A percentile compares a stretch with the other conserved stretches of the same genome.
Conservation (phyloP, 768 basidiomycete genomes). For the Hydnomerulius pinastri region DNA sequence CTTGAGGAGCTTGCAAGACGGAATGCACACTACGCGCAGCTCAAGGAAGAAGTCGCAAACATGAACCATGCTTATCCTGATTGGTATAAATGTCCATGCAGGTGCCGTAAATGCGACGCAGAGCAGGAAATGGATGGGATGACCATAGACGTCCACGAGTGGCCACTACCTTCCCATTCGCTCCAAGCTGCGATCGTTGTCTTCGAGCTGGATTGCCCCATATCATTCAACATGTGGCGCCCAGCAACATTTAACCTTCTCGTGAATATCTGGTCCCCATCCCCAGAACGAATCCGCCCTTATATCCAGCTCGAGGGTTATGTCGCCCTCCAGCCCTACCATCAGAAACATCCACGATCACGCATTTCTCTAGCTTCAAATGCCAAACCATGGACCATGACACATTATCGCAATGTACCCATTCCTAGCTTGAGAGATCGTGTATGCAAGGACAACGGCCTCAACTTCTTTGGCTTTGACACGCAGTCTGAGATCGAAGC, state of each 20-base stretch:
- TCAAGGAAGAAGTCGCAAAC: not conserved
- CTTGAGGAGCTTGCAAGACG: constrained; percentile 20
- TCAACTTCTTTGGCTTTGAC: constrained; percentile 30
- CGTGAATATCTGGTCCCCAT: constrained; percentile 29
- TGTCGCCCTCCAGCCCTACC: not conserved
- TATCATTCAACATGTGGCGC: constrained; percentile 40
- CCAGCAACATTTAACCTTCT: constrained; percentile 35
- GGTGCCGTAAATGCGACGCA: constrained; percentile 30
- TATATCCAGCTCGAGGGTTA: constrained; percentile 7
- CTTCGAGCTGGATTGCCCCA: constrained; percentile 41
- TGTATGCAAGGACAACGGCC: constrained; percentile 33
- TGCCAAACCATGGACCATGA: not conserved
- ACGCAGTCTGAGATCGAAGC: constrained; percentile 11
- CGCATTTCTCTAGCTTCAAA: constrained; percentile 8
- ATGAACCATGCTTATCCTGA: not conserved
- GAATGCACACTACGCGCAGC: constrained; percentile 9
- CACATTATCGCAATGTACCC: not conserved
- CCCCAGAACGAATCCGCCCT: not conserved
- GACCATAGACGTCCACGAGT: constrained; percentile 40
- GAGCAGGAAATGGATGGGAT: constrained; percentile 17
- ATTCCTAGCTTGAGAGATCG: not conserved
- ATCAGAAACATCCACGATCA: not conserved
- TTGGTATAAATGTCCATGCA: fast-evolving
- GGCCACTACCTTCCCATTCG: constrained; percentile 41
- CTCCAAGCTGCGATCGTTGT: constrained; percentile 26